Evolutionary conservation across 441 rosid genomes (phyloP), one percentile per base, ranked within the genome.

Genomic region (Hura crepitans): DNA sequence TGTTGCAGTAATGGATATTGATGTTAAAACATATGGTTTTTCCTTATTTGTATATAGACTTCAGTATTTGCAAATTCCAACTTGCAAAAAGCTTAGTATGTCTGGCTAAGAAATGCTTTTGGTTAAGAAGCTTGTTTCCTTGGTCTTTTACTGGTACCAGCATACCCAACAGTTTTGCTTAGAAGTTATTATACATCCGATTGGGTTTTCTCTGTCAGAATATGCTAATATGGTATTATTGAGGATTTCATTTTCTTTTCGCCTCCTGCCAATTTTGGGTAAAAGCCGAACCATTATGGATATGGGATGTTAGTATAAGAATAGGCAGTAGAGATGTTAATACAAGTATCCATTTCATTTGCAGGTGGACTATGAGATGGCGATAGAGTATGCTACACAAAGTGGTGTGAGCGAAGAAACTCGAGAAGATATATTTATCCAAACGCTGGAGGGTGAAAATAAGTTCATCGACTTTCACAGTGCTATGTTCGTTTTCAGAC

Each of bases 341-440:
- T 30, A 17, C 46, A 39, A 55, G 51, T 17, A 37, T 54, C 18
- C 46, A 1, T 60, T 50, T 61, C 12, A 58, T 71, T 74, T 84
- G 85, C 96, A 94, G 99, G 99, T 95, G 76, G 97, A 95, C 80
- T 86, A 95, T 73, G 94, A 95, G 81, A 90, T 95, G 99, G 97
- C 96, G 46, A 70, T 94, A 78, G 99, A 92, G 82, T 94, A 92
- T 61, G 99, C 99, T 11, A 92, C 97, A 1, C 99, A 95, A 62
- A 92, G 92, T 53, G 97, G 97, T 69, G 97, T 89, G n/a, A 87
- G 87, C 23, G 97, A 89, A 81, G 99, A 92, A 72, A 97, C 99
- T 1, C 84, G 80, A 79, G 99, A 95, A 81, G 77, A 80, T 56
- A 75, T 89, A 54, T 86, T 82, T 68, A 78, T 90, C 46, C 86